Base-by-base conservation (phyloP, 352 stramenopile species). In the Pythium sp. region DNA sequence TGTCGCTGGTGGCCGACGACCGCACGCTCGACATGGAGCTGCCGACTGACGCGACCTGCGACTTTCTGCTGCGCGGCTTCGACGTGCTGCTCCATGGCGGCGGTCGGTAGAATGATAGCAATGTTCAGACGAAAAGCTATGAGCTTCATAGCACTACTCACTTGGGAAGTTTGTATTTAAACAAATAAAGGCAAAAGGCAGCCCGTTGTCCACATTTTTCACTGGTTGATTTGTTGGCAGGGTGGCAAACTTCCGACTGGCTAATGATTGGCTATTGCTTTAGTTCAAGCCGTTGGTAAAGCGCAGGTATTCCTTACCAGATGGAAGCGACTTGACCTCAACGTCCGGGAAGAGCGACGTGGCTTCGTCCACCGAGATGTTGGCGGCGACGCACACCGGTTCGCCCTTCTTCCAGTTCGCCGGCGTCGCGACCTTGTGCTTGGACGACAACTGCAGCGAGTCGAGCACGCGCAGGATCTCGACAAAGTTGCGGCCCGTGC, bases 391-490 rank as follows among this genome's bases (percentile, higher is more conserved):
- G 62, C 94, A 92, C 49, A 86, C 79, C 1, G 78, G 73, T 14
- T 88, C 71, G 28, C 86, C 86, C 62, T 75, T 71, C 65, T 85
- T 78, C 84, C 86, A 94, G 71, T 94, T 92, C n/a, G 82, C 82
- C 0, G 86, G 86, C 15, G 85, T 93, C 24, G 85, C 80, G 32
- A 82, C 32, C 53, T 80, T 70, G 66, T 84, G 71, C 22, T 84
- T 87, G 1, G 64, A 62, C 47, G 64, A 65, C 28, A 96, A 73
- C 75, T 96, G 89, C 26, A 98, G 77, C 62, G 90, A 94, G 76
- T 98, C 92, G 15, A 97, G 69, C 6, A 97, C 87, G 43, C 93
- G 83, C 61, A 98, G 66, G 55, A 98, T 88, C 72, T 98, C 95
- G 65, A 92, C 81, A 74, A 98, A 98, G 81, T 98, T 98, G 66